phyloP scores from a whole-genome alignment of 1,284 basidiomycete genomes.

The Fomitopsis palustris region DNA sequence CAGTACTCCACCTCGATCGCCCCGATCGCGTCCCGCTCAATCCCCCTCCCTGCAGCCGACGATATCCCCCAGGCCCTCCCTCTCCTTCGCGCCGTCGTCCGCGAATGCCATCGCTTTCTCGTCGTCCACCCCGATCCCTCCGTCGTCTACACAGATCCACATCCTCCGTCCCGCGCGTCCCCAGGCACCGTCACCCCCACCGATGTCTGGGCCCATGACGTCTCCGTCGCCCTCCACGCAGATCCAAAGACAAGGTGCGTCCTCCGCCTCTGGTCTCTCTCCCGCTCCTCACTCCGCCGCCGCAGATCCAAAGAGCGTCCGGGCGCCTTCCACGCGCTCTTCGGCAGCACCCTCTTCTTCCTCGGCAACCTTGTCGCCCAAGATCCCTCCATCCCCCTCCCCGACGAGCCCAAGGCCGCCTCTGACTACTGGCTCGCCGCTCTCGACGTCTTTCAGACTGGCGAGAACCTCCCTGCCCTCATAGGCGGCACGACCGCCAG shows the following conservation, averaged over 20 bases:
- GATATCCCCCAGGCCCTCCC: constrained; percentile 46
- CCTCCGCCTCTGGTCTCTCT: background rate
- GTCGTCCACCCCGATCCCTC: constrained; percentile 52
- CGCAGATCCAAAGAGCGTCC: constrained; percentile 44
- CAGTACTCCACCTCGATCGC: constrained; percentile 19
- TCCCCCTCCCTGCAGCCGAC: constrained; percentile 33
- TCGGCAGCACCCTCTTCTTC: constrained; percentile 58
- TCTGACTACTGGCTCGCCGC: constrained; percentile 60
- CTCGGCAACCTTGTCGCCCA: constrained; percentile 56
- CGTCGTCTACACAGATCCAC: constrained; percentile 34
- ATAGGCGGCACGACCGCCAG: constrained; percentile 27
- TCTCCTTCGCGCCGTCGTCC: constrained; percentile 57
- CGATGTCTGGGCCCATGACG: constrained; percentile 14
- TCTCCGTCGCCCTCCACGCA: background rate
- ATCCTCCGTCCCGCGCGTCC: constrained; percentile 13
- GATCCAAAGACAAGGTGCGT: constrained; percentile 16
- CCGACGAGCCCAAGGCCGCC: constrained; percentile 49
- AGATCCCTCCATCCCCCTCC: constrained; percentile 43
- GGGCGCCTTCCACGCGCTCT: constrained; percentile 60
- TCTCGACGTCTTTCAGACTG: constrained; percentile 63
- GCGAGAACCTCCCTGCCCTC: constrained; percentile 52
- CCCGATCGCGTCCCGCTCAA: constrained; percentile 8
- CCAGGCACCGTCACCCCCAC: constrained; percentile 27
- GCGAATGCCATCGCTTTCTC: constrained; percentile 62
- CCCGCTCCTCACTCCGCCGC: background rate